Conservation (phyloP, 169 alveolate species). For the Plasmodium gonderi region DNA sequence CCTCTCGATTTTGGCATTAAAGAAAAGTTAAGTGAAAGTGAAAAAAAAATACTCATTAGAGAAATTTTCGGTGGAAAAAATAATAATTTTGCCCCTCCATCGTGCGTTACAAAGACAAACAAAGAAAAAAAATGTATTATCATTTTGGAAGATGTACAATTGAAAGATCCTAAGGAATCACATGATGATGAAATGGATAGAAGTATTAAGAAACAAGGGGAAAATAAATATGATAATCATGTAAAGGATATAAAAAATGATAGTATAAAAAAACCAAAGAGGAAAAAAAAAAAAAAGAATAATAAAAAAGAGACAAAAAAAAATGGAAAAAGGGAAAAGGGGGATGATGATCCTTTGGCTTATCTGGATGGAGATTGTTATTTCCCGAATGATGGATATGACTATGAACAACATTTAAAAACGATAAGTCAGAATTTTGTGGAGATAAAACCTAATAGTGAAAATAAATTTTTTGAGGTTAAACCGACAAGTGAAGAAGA, state of each 20-base stretch:
- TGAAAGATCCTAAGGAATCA: background rate
- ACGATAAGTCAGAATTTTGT: slow-evolving; percentile 80
- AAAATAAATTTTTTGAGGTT: slow-evolving; percentile 31
- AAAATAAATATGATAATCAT: background rate
- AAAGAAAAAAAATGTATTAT: background rate
- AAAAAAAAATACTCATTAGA: slow-evolving; percentile 50
- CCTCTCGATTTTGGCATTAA: slow-evolving; percentile 73
- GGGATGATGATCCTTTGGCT: slow-evolving; percentile 15
- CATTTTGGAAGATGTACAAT: background rate
- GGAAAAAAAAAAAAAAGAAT: background rate
- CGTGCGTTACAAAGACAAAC: background rate
- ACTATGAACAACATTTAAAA: slow-evolving; percentile 84
- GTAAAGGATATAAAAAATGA: background rate
- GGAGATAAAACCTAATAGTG: slow-evolving; percentile 53
- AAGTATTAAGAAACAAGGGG: background rate
- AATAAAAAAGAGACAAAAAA: slow-evolving; percentile 4
- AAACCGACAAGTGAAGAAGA: slow-evolving; percentile 73
- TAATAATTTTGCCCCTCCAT: background rate
- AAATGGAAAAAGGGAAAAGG: background rate
- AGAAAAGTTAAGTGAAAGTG: slow-evolving; percentile 73
- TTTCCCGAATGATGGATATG: slow-evolving; percentile 87
- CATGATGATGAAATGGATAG: background rate
- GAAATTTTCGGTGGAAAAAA: slow-evolving; percentile 26
- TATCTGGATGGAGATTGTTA: slow-evolving; percentile 85
- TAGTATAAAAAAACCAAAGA: background rate